A percentile compares a stretch with the other conserved stretches of the same genome.
Conservation (phyloP, 345 rosid genomes). For the Erysimum cheiranthoides region DNA sequence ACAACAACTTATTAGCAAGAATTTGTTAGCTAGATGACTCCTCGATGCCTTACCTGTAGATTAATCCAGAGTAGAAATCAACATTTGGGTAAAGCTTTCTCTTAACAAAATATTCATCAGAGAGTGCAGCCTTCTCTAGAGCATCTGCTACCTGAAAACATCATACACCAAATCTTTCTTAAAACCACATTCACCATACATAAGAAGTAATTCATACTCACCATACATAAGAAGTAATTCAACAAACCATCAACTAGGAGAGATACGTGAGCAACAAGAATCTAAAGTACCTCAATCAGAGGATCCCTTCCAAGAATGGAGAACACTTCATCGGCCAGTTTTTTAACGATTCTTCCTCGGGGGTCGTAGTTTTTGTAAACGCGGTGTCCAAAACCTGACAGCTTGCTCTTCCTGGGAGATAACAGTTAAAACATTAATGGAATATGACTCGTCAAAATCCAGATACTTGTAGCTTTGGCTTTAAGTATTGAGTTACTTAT, state of each 20-base stretch:
- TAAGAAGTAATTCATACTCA: background rate
- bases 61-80: conserved; percentile 93
- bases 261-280: conserved; percentile 16
- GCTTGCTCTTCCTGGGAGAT: conserved; percentile 69
- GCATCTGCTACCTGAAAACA: conserved; percentile 78
- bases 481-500: conserved; percentile 51
- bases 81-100: conserved; percentile 95
- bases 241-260: background rate
- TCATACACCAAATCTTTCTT: conserved; percentile 19
- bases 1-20: background rate
- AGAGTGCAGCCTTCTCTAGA: conserved; percentile 86
- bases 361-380: conserved; percentile 96
- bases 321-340: conserved; percentile 91
- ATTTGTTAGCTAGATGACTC: background rate
- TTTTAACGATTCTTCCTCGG: conserved; percentile 78
- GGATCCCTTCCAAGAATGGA: conserved; percentile 94
- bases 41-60: conserved; percentile 61
- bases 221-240: background rate
- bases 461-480: background rate
- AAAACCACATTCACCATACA: background rate
- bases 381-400: conserved; percentile 98
- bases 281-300: conserved; percentile 72
- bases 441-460: no score
- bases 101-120: conserved; percentile 84
- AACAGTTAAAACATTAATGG: background rate